These are phyloP conservation scores for Volvariella volvacea DNA, from an alignment of 1,284 basidiomycete species.

Conservation along the genomic window DNA sequence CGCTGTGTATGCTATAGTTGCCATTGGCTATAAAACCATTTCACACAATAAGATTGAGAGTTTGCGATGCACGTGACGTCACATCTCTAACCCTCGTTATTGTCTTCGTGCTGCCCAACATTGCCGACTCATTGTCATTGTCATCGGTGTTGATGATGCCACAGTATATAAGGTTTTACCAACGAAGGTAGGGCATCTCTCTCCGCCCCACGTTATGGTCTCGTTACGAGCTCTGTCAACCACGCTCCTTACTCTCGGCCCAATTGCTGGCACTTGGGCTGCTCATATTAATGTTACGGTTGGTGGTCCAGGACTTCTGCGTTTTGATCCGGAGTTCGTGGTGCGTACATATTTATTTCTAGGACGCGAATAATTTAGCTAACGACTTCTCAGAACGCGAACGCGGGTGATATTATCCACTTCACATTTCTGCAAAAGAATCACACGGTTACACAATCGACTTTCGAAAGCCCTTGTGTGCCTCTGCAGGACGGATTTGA, in stretches of 20 bases:
- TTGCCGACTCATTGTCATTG: too few relatives aligned
- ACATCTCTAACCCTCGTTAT: too few relatives aligned
- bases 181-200: too few relatives aligned
- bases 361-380: too few relatives aligned
- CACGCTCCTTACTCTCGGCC: constrained; percentile 11
- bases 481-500: constrained; percentile 41
- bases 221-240: too few relatives aligned
- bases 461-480: constrained; percentile 44
- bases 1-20: too few relatives aligned
- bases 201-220: too few relatives aligned
- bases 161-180: too few relatives aligned
- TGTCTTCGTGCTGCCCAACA: too few relatives aligned
- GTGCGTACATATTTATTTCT: constrained; percentile 26
- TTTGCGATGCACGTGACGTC: background rate
- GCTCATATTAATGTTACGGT: constrained; percentile 43
- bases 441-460: constrained; percentile 58
- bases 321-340: constrained; percentile 44
- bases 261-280: constrained; percentile 31
- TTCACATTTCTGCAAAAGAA: constrained; percentile 57
- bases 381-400: constrained; percentile 30
- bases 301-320: constrained; percentile 40
- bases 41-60: too few relatives aligned
- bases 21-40: too few relatives aligned
- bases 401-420: constrained; percentile 41
- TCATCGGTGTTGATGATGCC: too few relatives aligned